phyloP scores from a whole-genome alignment of 192 early-diverging fungal genomes.

The Rhizoclosmatium globosum region DNA sequence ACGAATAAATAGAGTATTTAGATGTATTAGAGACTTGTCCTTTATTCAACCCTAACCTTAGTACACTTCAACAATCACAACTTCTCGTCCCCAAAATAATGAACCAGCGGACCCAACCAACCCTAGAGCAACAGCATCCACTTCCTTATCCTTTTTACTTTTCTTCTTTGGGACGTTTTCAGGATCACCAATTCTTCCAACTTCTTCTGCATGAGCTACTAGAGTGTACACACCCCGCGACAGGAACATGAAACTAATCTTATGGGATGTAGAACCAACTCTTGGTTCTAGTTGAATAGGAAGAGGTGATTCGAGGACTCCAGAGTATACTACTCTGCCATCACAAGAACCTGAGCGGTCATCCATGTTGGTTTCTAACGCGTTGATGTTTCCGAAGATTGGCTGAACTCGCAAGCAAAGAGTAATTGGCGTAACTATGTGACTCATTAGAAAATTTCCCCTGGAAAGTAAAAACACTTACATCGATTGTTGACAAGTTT shows the following conservation, averaged over 20 bases:
- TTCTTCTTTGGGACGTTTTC: conserved; percentile 28
- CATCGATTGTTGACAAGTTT: conserved; percentile 22
- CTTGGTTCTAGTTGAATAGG: not conserved
- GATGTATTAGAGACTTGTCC: too few species aligned
- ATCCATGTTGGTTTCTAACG: not conserved
- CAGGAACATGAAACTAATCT: conserved; percentile 37
- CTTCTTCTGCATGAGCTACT: conserved; percentile 29
- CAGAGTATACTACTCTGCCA: conserved; percentile 24
- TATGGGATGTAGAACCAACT: conserved; percentile 14
- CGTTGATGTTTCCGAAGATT: conserved; percentile 18
- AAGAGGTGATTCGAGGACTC: conserved; percentile 24
- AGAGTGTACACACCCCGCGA: conserved; percentile 35
- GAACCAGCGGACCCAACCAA: conserved; percentile 20
- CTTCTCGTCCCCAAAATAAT: conserved; percentile 28
- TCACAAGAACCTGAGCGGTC: not conserved
- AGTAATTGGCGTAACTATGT: conserved; percentile 17
- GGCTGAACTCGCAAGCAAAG: conserved; percentile 31
- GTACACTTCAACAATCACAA: not conserved
- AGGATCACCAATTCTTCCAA: not conserved
- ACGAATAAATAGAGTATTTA: too few species aligned
- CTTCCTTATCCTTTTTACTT: conserved; percentile 30
- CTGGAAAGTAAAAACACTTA: not conserved
- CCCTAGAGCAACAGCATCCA: conserved; percentile 22
- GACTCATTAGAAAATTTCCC: not conserved
- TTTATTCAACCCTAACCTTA: too few species aligned